phyloP scores from a whole-genome alignment of 129 eudicot genomes.

The Escallonia rubra region DNA sequence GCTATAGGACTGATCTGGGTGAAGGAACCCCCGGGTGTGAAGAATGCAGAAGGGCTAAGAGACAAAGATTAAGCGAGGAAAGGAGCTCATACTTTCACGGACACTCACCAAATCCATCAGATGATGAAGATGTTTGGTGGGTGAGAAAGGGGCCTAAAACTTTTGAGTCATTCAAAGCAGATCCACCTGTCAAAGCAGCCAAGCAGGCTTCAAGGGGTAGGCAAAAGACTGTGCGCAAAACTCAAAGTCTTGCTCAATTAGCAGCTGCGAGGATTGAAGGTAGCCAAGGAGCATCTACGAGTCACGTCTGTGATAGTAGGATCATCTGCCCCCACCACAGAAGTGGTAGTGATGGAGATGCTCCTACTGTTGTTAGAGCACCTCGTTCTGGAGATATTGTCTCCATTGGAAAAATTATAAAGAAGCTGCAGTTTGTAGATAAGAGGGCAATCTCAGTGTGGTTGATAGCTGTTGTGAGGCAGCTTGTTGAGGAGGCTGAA shows the following conservation, averaged over 20 bases:
- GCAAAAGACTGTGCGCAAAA: slow-evolving; percentile 82
- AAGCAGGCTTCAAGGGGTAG: slow-evolving; percentile 86
- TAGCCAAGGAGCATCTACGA: slow-evolving; percentile 98
- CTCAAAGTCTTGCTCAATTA: slow-evolving; percentile 91
- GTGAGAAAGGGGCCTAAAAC: slow-evolving; percentile 55
- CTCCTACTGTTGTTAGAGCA: slow-evolving; percentile 30
- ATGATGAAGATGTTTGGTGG: slow-evolving; percentile 94
- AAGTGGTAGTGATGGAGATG: slow-evolving; percentile 45
- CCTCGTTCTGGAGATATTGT: slow-evolving; percentile 37
- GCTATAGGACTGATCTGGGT: slow-evolving; percentile 22
- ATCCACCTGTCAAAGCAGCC: slow-evolving; percentile 67
- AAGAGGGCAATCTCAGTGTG: slow-evolving; percentile 64
- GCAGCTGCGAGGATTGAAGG: slow-evolving; percentile 90
- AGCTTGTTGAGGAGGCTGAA: slow-evolving; percentile 77
- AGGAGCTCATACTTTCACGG: slow-evolving; percentile 40
- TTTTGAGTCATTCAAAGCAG: slow-evolving; percentile 35
- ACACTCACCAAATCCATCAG: slow-evolving; percentile 35
- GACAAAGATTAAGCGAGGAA: slow-evolving; percentile 74
- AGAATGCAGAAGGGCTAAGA: slow-evolving; percentile 80
- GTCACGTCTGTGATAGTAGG: slow-evolving; percentile 90
- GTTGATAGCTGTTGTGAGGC: slow-evolving; percentile 58
- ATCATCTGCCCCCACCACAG: slow-evolving; percentile 76
- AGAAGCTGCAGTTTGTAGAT: slow-evolving; percentile 59
- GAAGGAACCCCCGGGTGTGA: slow-evolving; percentile 93
- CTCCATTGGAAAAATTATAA: slow-evolving; percentile 61